Base-by-base conservation (phyloP, 2,329 filamentous ascomycete genomes). In the Aureobasidium sp. region DNA sequence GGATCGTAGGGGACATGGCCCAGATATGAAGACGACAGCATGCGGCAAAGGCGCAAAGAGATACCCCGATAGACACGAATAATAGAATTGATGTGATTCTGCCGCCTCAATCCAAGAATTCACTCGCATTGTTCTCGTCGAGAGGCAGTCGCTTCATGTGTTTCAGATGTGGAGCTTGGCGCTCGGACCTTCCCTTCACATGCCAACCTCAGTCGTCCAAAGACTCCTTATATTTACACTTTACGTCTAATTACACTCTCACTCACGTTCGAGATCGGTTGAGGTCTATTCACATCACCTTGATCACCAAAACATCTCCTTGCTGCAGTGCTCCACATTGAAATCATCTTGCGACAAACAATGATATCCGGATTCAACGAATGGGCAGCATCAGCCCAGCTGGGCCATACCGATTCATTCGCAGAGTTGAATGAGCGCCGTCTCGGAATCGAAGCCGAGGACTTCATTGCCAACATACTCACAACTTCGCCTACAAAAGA, bases 361-460 rank as follows among this genome's bases (percentile, higher is more conserved):
- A 78, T 78, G 76, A 76, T 77, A 61, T 72, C 71, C 68, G 73
- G 75, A 64, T 80, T 85, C 70, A 82, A 84, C 68, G 79, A 80
- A 68, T 87, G 83, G 83, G 80, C 78, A 61, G 76, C 75, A 66
- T 75, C 74, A 69, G 67, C 70, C 31, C 57, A 63, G 20, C 78
- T 84, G 67, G 76, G 78, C 65, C 78, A 81, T 71, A 82, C 80
- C 53, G 83, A 85, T 68, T 80, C 86, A 63, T 75, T 95, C 67
- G 81, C 86, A 64, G 84, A 89, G 65, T 81, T 97, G 68, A 85
- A 88, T 71, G 87, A 87, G 72, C 85, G 85, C 64, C 83, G 87
- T 60, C 83, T 97, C 69, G 92, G 87, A 66, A 86, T 97, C 70
- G 92, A 97, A 79, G 94, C 93, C 62, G 88, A 89, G 59, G 89